Base-by-base conservation (phyloP, 108 stramenopile genomes). In the Fragilaria crotonensis region DNA sequence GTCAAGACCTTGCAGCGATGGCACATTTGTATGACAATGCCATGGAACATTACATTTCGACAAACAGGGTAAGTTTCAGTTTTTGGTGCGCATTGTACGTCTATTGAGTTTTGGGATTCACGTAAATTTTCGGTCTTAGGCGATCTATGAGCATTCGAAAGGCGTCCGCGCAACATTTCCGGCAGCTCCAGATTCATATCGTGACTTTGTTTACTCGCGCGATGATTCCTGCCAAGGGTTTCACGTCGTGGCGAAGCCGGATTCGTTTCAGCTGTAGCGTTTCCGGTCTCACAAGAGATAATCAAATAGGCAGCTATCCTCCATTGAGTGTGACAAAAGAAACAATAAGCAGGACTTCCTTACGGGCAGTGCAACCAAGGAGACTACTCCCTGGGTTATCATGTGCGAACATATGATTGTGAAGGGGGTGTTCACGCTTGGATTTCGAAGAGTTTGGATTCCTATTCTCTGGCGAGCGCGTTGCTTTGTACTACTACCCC, bases 31-130 rank as follows among this genome's bases (percentile, higher is more conserved):
- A 81, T 52, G 76, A 79, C 41, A 69, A 68, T 9, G 36, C 53
- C 5, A 55, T 78, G 57, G 84, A 85, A 57, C 55, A 67, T n/a
- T 86, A 72, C 61, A 80, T 92, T 59, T 57, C 63, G 25, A 83
- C 79, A 14, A 92, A 92, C 60, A 67, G 82, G 70, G 85, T 79
- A 60, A 17, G 65, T 57, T 25, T 25, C 0, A 18, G 59, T 28
- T 19, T 27, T 25, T 49, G 47, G n/a, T 29, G 28, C 7, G 20
- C n/a, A 58, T 11, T 45, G 4, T 18, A 11, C 25, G 17, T 32
- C 5, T 45, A 2, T 18, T 54, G 14, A 29, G 3, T 20, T 2
- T 25, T 53, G 5, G 23, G 33, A 57, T 11, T 28, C 22, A 25
- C 54, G 19, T 46, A 25, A 11, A 33, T 44, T 18, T 57, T 46